Conservation (phyloP, 306 rosid species). For the Luffa acutangula region DNA sequence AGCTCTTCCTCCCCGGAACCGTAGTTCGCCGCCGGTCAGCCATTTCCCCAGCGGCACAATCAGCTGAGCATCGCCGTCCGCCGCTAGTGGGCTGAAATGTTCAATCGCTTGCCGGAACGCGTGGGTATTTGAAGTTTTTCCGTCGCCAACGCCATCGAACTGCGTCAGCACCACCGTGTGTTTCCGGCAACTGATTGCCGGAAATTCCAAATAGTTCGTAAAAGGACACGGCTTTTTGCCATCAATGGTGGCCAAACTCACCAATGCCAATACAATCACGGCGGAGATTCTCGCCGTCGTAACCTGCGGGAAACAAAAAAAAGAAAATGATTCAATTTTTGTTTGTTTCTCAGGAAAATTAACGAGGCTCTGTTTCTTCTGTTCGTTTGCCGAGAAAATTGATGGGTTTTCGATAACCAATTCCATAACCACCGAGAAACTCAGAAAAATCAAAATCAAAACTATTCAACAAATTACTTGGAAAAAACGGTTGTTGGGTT, state of each 20-base stretch:
- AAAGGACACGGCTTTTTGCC: not conserved
- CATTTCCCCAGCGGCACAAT: slow-evolving; percentile 82
- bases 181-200: slow-evolving; percentile 45
- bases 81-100: slow-evolving; percentile 28
- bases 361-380: not conserved
- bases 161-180: slow-evolving; percentile 50
- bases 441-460: too few relatives aligned
- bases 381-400: not conserved
- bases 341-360: not conserved
- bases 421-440: too few relatives aligned
- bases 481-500: too few relatives aligned
- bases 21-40: too few relatives aligned
- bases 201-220: not conserved
- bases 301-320: not conserved
- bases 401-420: not conserved
- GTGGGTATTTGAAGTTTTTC: slow-evolving; percentile 49
- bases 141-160: slow-evolving; percentile 89
- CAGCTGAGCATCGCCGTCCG: slow-evolving; percentile 69
- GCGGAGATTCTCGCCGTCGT: not conserved
- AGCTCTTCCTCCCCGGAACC: too few relatives aligned
- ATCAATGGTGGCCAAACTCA: not conserved
- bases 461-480: too few relatives aligned
- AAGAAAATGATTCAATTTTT: not conserved
- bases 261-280: not conserved
- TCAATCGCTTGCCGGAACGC: slow-evolving; percentile 58